phyloP scores from a whole-genome alignment of 1,284 basidiomycete species.

The Malassezia vespertilionis region DNA sequence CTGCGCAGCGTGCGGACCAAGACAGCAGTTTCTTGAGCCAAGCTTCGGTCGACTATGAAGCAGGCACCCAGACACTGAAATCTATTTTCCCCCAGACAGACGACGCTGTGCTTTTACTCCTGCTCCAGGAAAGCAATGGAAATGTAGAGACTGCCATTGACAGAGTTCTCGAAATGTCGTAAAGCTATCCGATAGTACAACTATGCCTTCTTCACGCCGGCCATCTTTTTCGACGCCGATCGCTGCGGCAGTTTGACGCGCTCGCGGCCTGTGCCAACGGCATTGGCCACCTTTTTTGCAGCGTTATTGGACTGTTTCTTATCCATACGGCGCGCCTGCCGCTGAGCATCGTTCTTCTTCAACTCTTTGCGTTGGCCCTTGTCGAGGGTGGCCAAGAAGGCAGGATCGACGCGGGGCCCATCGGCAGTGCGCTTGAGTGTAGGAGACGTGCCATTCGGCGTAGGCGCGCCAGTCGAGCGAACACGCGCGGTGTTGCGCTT shows the following conservation, averaged over 20 bases:
- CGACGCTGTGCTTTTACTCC: constrained; percentile 28
- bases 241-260: constrained; percentile 16
- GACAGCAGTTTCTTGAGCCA: not conserved
- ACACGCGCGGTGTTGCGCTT: constrained; percentile 13
- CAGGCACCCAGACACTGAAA: constrained; percentile 24
- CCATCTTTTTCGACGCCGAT: constrained; percentile 9
- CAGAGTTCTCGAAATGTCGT: constrained; percentile 32
- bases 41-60: constrained; percentile 6
- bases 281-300: constrained; percentile 2
- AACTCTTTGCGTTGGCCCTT: constrained; percentile 32
- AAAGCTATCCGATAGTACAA: not conserved
- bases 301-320: constrained; percentile 37
- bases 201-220: constrained; percentile 1
- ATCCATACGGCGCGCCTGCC: constrained; percentile 30
- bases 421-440: constrained; percentile 6
- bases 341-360: constrained; percentile 35
- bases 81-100: constrained; percentile 37
- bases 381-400: constrained; percentile 23
- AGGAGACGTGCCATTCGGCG: constrained; percentile 40
- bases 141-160: constrained; percentile 39
- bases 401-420: constrained; percentile 20
- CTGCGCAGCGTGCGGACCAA: not conserved
- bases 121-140: constrained; percentile 29
- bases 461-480: constrained; percentile 36
- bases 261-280: constrained; percentile 10